A percentile compares a stretch with the other conserved stretches of the same genome.
These are phyloP conservation scores for Hyaloscypha bicolor DNA, from an alignment of 495 filamentous ascomycete species.

Conservation along the genomic window DNA sequence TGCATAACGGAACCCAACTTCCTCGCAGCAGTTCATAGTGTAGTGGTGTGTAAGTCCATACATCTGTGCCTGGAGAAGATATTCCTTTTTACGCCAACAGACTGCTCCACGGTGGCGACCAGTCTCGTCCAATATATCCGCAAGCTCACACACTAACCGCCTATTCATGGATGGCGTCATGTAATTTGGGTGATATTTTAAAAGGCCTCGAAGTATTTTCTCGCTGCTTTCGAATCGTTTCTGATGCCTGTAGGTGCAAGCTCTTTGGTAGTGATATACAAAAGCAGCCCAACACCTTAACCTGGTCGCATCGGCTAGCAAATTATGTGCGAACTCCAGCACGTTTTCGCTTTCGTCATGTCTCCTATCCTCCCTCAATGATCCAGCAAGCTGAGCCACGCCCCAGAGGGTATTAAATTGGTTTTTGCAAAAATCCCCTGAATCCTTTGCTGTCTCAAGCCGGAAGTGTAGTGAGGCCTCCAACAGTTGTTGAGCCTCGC, in stretches of 20 bases:
- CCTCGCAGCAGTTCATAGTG: background rate
- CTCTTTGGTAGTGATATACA: background rate
- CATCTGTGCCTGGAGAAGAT: background rate
- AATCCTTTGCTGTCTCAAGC: background rate
- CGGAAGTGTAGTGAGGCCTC: background rate
- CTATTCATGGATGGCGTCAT: background rate
- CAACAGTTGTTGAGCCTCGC: background rate
- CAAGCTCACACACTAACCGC: background rate
- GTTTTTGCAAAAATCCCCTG: background rate
- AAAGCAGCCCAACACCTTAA: background rate
- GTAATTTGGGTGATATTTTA: background rate
- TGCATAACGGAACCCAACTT: background rate
- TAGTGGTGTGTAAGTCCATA: background rate
- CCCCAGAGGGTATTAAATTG: background rate
- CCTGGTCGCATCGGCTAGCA: background rate
- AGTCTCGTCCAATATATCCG: background rate
- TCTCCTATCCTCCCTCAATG: background rate
- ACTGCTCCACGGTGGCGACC: background rate
- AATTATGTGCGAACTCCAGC: background rate
- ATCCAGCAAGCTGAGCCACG: background rate
- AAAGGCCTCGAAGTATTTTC: slow-evolving; percentile 1
- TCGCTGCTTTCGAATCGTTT: background rate
- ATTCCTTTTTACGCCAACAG: background rate
- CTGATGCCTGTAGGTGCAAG: background rate
- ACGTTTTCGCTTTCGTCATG: slow-evolving; percentile 1